These are phyloP conservation scores for Ceratobasidium sp. DNA, from an alignment of 1,284 basidiomycete genomes.

Conservation along the genomic window DNA sequence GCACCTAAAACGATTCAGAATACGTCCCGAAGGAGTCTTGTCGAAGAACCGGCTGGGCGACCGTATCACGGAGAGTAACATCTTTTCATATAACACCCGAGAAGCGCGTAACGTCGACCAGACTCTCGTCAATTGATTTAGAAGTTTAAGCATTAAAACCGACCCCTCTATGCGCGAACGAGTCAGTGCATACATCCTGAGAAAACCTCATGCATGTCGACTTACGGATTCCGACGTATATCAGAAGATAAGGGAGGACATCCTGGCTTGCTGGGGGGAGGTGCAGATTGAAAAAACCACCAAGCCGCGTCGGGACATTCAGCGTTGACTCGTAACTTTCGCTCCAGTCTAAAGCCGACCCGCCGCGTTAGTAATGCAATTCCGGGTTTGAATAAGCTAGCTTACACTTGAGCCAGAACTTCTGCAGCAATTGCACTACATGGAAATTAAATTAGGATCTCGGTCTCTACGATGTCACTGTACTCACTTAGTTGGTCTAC, in stretches of 20 bases:
- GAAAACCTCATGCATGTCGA: no score
- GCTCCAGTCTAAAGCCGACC: conserved; percentile 27
- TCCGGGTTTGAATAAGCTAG: no score
- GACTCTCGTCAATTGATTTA: conserved; percentile 24
- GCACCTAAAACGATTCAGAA: conserved; percentile 25
- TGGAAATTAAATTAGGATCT: neutral
- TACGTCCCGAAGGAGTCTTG: conserved; percentile 42
- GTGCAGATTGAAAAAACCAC: neutral
- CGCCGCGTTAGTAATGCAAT: no score
- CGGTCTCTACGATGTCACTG: neutral
- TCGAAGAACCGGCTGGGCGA: conserved; percentile 45
- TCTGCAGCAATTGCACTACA: conserved; percentile 34
- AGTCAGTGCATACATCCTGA: no score
- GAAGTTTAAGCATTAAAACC: neutral
- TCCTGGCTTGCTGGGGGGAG: conserved; percentile 36
- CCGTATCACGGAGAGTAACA: conserved; percentile 44
- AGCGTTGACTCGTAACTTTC: conserved; percentile 19
- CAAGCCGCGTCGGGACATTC: no score
- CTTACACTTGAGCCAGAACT: conserved; percentile 45
- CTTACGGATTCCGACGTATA: conserved; percentile 36
- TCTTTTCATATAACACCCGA: conserved; percentile 19
- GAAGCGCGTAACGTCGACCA: conserved; percentile 37
- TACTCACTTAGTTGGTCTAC: conserved; percentile 22
- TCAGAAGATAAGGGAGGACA: conserved; percentile 38
- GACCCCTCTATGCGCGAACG: conserved; percentile 2